Evolutionary conservation across 257 asterid species (phyloP).

Genomic region (Lycium ferocissimum): DNA sequence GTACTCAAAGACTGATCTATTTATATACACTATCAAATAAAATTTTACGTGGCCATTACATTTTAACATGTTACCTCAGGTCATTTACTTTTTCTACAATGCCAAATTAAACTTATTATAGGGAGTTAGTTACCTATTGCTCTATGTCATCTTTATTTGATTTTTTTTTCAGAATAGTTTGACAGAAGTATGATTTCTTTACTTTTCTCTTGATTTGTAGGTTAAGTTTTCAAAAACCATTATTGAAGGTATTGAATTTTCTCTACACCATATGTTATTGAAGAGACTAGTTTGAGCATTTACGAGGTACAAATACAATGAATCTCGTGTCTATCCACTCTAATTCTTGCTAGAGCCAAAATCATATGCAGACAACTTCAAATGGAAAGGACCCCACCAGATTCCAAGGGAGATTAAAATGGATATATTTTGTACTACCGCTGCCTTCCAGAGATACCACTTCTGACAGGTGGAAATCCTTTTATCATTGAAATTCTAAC

Average conservation of each 20-base stretch:
- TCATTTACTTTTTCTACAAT: not conserved
- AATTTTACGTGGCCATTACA: not conserved
- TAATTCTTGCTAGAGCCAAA: constrained; percentile 7
- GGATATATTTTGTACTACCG: not conserved
- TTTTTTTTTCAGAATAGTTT: not conserved
- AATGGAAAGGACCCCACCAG: constrained; percentile 19
- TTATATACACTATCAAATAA: not conserved
- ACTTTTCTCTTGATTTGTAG: not conserved
- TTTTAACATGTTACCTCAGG: not conserved
- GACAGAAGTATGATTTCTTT: not conserved
- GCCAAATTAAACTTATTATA: not conserved
- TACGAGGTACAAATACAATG: not conserved
- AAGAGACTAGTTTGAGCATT: not conserved
- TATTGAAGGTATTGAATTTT: not conserved
- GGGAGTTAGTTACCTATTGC: not conserved
- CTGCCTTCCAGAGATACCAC: not conserved
- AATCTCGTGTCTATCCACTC: not conserved
- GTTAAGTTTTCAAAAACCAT: not conserved
- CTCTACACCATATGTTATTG: not conserved
- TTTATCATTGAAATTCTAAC: not conserved
- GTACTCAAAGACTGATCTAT: not conserved
- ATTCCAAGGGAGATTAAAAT: not conserved
- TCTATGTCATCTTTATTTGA: not conserved
- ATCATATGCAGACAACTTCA: constrained; percentile 32
- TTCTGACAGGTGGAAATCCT: not conserved